Evolutionary conservation across 148 eudicot genomes (phyloP), one percentile per base, ranked within the genome.

Genomic region (Persicaria maculosa): DNA sequence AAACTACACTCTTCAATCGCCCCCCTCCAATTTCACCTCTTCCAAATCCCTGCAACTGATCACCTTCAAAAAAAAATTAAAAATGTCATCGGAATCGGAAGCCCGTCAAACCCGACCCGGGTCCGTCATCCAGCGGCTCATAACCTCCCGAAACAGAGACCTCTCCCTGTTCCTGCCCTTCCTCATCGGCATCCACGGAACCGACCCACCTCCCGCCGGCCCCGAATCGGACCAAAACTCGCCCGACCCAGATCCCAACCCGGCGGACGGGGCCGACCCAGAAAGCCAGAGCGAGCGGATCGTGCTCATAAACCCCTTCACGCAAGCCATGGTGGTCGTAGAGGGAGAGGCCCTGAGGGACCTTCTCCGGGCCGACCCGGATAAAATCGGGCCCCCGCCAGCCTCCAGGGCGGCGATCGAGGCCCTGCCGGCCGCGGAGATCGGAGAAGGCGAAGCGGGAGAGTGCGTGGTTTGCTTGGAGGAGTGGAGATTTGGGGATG

Each of bases 381-480:
- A 14, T 12, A 57, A 57, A 16, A 73, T 12, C 14, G 59, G 65
- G 31, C 65, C 22, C 9, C 65, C 65, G 25, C 75, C 75, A 19
- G 67, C 75, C 9, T 73, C 75, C 22, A 73, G 36, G 7, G 6
- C 47, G 17, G 6, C 67, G 10, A 57, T 73, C 7, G 75, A 40
- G 10, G 46, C 75, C 44, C 22, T 73, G 50, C 64, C 64, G 50
- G 54, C 11, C 20, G 75, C 31, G 48, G 67, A 53, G 75, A 52
- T 52, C 15, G 14, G n/a, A 2, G 74, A 20, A 4, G 75, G 44
- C 44, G 75, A 57, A 17, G 25, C 15, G n/a, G 80, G 73, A 0
- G 90, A 87, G 81, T 91, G 97, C 72, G 86, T 77, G 74, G 77
- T 91, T 2, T 91, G 97, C 71, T 78, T 87, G 81, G 92, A 83